Evolutionary conservation across 176 grass and related monocot species (phyloP).

Genomic region (Aegilops sharonensis): DNA sequence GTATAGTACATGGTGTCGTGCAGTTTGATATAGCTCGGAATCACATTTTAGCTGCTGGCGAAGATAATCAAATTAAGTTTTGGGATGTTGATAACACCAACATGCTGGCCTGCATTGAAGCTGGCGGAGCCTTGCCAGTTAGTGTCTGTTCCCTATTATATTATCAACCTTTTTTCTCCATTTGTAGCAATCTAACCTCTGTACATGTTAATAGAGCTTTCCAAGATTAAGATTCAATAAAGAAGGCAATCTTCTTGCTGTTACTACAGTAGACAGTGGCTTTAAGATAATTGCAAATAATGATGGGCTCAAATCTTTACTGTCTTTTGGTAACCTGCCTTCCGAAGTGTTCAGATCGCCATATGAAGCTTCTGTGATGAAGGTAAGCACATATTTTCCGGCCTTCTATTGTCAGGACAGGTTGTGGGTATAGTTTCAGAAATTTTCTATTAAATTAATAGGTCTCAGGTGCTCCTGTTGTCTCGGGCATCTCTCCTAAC

Average conservation of each 20-base stretch:
- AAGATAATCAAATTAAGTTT: constrained; percentile 60
- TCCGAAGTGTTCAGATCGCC: constrained; percentile 35
- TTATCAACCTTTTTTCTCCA: not conserved
- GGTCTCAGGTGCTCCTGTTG: constrained; percentile 50
- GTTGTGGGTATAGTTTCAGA: no score
- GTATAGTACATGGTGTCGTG: constrained; percentile 41
- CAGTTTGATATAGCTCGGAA: constrained; percentile 45
- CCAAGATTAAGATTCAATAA: constrained; percentile 38
- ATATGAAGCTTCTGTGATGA: constrained; percentile 53
- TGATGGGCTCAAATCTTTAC: constrained; percentile 43
- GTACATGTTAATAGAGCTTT: constrained; percentile 37
- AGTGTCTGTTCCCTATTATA: not conserved
- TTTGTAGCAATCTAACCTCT: not conserved
- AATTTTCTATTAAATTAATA: not conserved
- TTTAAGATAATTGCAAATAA: not conserved
- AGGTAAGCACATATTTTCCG: constrained; percentile 19
- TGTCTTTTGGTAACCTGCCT: constrained; percentile 11
- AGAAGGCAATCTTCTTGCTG: not conserved
- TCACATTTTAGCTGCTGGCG: constrained; percentile 23
- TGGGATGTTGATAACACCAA: constrained; percentile 27
- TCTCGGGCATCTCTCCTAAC: constrained; percentile 44
- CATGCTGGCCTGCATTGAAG: constrained; percentile 50
- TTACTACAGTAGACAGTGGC: not conserved
- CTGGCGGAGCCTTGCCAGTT: constrained; percentile 45
- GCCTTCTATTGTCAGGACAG: no score